Percentiles rank a stretch among this genome's conserved stretches.
Evolutionary conservation across 495 filamentous ascomycete genomes (phyloP).

Genomic region (Penicillium angulare): DNA sequence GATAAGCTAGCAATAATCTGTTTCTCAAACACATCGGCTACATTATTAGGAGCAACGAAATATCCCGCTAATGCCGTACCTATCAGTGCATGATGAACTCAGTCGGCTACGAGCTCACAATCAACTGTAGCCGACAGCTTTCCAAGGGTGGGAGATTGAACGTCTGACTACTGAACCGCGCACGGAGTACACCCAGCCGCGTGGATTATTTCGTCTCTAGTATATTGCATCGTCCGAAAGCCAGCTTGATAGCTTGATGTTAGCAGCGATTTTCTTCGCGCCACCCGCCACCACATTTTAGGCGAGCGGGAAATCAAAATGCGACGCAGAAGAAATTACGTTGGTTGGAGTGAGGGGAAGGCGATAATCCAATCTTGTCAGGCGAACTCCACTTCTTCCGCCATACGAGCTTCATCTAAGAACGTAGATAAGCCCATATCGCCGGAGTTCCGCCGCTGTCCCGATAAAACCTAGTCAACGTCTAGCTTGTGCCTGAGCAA

Average conservation of each 20-base stretch:
- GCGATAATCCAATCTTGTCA: conserved; percentile 9
- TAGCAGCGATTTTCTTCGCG: conserved; percentile 1
- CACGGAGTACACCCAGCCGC: too few species aligned
- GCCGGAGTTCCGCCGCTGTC: conserved; percentile 17
- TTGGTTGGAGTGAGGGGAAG: conserved; percentile 1
- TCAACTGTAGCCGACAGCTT: too few species aligned
- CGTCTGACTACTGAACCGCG: too few species aligned
- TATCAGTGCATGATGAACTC: too few species aligned
- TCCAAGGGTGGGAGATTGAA: too few species aligned
- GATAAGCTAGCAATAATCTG: too few species aligned
- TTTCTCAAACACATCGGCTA: too few species aligned
- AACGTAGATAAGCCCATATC: neutral
- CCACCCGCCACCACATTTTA: conserved; percentile 2
- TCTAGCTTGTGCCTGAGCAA: neutral
- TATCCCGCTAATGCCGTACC: too few species aligned
- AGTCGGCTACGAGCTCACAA: too few species aligned
- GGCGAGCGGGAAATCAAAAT: conserved; percentile 1
- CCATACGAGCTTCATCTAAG: neutral
- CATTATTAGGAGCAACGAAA: too few species aligned
- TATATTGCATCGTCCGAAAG: too few species aligned
- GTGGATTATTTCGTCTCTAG: neutral
- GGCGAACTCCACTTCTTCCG: neutral
- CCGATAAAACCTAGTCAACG: conserved; percentile 13
- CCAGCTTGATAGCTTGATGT: neutral
- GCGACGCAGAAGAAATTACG: neutral